Conservation (phyloP, 2,329 filamentous ascomycete species). For the Hirsutella minnesotensis region DNA sequence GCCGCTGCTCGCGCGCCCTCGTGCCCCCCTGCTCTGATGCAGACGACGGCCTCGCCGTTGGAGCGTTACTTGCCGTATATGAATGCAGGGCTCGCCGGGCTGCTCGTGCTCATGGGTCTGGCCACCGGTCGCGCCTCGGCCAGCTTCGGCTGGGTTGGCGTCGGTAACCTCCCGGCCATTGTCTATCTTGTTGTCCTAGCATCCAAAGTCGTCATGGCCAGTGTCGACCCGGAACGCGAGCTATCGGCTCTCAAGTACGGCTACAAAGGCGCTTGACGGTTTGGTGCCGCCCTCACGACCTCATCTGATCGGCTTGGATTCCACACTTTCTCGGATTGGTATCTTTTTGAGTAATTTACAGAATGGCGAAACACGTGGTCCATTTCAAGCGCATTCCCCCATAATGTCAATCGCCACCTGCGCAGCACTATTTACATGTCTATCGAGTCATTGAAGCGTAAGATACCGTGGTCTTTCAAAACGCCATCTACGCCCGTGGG, state of each 20-base stretch:
- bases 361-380: not conserved
- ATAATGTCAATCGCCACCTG: not conserved
- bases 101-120: constrained; percentile 37
- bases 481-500: constrained; percentile 81
- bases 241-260: constrained; percentile 50
- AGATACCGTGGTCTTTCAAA: constrained; percentile 71
- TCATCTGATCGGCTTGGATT: not conserved
- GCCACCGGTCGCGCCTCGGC: constrained; percentile 20
- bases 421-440: constrained; percentile 38
- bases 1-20: constrained; percentile 20
- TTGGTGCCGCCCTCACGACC: not conserved
- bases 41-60: constrained; percentile 28
- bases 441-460: constrained; percentile 89
- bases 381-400: not conserved
- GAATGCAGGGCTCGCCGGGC: constrained; percentile 42
- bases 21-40: constrained; percentile 23
- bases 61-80: constrained; percentile 46
- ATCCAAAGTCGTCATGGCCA: constrained; percentile 53
- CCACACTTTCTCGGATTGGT: not conserved
- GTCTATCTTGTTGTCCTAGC: constrained; percentile 50
- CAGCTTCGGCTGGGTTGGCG: constrained; percentile 26
- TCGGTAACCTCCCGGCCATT: constrained; percentile 40
- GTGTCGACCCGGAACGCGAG: constrained; percentile 56
- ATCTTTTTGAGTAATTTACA: not conserved
- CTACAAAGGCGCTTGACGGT: constrained; percentile 50